Evolutionary conservation across 305 asterid species (phyloP).

Genomic region (Vinca major): DNA sequence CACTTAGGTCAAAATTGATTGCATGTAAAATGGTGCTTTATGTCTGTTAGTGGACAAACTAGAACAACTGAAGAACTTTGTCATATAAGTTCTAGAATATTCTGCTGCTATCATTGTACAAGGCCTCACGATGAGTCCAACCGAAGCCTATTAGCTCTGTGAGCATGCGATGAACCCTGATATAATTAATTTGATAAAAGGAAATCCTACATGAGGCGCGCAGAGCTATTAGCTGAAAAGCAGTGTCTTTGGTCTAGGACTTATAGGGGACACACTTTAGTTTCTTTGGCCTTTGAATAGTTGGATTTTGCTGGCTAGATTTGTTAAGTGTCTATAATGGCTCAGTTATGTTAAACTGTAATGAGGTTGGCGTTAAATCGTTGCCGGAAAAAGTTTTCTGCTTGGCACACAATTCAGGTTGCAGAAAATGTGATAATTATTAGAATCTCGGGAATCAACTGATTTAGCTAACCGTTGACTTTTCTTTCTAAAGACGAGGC

Average conservation of each 20-base stretch:
- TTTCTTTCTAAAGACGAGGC: neutral
- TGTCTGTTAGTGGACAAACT: conserved; percentile 5
- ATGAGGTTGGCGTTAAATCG: neutral
- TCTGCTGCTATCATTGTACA: neutral
- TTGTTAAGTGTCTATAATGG: neutral
- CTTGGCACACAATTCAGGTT: neutral
- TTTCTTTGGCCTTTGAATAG: too few species aligned
- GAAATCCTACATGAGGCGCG: neutral
- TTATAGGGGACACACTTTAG: too few species aligned
- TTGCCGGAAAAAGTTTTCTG: neutral
- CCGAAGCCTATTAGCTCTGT: neutral
- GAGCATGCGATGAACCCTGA: too few species aligned
- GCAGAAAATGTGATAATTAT: neutral
- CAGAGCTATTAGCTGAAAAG: neutral
- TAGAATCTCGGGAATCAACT: too few species aligned
- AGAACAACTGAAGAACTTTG: conserved; percentile 1
- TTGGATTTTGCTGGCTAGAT: neutral
- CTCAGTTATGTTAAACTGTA: neutral
- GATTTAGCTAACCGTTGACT: neutral
- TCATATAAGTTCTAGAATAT: neutral
- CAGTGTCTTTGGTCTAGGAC: neutral
- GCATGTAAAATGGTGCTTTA: neutral
- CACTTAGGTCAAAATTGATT: neutral
- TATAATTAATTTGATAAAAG: neutral
- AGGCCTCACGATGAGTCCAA: neutral